Evolutionary conservation across 305 asterid species (phyloP).

Genomic region (Ajuga reptans): DNA sequence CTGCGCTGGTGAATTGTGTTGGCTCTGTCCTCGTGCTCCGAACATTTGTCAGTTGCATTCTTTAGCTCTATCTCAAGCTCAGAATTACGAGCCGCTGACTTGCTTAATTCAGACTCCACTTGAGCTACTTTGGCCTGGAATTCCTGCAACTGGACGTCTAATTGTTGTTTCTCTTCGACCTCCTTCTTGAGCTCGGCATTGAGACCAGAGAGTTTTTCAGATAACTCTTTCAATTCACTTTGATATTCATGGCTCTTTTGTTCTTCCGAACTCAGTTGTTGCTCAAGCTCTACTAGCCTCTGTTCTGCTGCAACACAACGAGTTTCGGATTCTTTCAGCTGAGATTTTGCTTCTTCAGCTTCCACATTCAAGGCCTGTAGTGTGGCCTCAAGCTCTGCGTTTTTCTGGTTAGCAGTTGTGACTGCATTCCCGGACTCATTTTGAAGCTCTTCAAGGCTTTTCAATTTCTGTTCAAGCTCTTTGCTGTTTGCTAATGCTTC

Average conservation of each 20-base stretch:
- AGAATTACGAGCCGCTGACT: constrained; percentile 39
- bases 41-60: constrained; percentile 38
- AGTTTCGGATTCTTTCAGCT: constrained; percentile 44
- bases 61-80: constrained; percentile 69
- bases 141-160: constrained; percentile 45
- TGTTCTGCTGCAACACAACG: constrained; percentile 52
- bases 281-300: constrained; percentile 55
- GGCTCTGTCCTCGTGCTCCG: constrained; percentile 71
- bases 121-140: constrained; percentile 43
- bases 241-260: constrained; percentile 46
- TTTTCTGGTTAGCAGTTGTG: constrained; percentile 42
- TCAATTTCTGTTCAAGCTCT: constrained; percentile 69
- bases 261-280: constrained; percentile 46
- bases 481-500: constrained; percentile 57
- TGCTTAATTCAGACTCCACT: constrained; percentile 44
- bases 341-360: constrained; percentile 52
- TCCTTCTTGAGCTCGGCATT: constrained; percentile 39
- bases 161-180: constrained; percentile 47
- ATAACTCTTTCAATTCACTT: constrained; percentile 41
- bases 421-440: constrained; percentile 45
- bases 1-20: constrained; percentile 49
- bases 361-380: constrained; percentile 37
- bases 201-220: constrained; percentile 47
- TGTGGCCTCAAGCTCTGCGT: constrained; percentile 50
- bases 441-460: constrained; percentile 60